Evolutionary conservation across 2,329 filamentous ascomycete species (phyloP), one percentile per base, ranked within the genome.

Genomic region (Exophiala mesophila): DNA sequence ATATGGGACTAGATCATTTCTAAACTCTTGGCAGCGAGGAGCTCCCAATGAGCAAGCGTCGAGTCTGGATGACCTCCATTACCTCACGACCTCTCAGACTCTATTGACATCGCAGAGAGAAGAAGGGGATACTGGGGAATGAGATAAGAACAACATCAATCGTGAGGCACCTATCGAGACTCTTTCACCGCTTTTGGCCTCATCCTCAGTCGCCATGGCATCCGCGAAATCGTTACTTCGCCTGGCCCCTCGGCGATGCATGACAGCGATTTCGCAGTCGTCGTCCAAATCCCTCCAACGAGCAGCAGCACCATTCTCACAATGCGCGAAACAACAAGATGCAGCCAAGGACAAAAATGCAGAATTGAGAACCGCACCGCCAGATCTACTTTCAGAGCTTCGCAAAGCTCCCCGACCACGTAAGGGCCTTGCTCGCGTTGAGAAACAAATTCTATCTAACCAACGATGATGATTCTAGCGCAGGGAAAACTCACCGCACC

Each of bases 401-500:
- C 77, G 85, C 62, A 70, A 77, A 53, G 80, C 82, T 36, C 62
- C 65, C 56, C 65, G 71, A 51, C 65, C 67, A 47, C 65, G 71
- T 74, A 64, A 55, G 37, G 19, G 12, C 35, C n/a, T 16, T 26
- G 23, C 13, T 26, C 4, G 20, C 23, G 17, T 7, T 34, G 20
- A 45, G 19, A 34, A 33, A 36, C 39, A 29, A 49, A 13, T 16
- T 13, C 5, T 19, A 36, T 15, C 23, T 28, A 39, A 31, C 21
- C 24, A 36, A 9, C 20, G 36, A n/a, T 39, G 15, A 17, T 40
- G 5, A 55, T 41, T 45, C 13, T 43, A 74, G 72, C 70, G 39
- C 54, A 62, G 45, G 80, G 79, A 56, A 74, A 78, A 55, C 78
- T 96, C 53, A 80, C 85, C 61, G 84, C 74, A 16, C 85, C 88